Evolutionary conservation across 768 basidiomycete genomes (phyloP).

Genomic region (Clitopilus hobsonii): DNA sequence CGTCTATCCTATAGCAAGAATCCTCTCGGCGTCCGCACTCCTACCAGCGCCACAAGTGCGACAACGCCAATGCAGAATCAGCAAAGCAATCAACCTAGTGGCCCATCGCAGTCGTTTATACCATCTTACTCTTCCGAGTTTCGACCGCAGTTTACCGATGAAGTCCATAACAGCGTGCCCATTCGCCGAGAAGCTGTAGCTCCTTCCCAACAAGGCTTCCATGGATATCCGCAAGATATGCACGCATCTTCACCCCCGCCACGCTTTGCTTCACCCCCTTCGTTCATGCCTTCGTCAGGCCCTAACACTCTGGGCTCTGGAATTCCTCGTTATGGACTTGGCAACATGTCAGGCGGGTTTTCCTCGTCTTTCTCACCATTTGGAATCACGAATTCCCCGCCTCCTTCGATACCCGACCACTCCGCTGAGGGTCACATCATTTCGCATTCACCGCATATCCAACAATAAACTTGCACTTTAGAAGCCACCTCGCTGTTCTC

Average conservation of each 20-base stretch:
- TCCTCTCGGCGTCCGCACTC: constrained; percentile 87
- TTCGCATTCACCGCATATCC: constrained; percentile 30
- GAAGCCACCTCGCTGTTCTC: constrained; percentile 40
- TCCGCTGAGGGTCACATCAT: constrained; percentile 24
- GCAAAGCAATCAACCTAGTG: constrained; percentile 25
- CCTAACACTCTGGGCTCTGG: not conserved
- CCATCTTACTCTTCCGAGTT: constrained; percentile 11
- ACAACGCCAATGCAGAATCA: constrained; percentile 39
- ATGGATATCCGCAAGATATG: constrained; percentile 22
- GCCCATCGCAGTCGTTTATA: constrained; percentile 7
- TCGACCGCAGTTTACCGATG: constrained; percentile 13
- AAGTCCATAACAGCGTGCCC: constrained; percentile 12
- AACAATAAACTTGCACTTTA: constrained; percentile 29
- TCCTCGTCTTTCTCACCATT: constrained; percentile 32
- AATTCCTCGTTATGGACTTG: constrained; percentile 17
- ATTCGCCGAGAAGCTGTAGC: constrained; percentile 16
- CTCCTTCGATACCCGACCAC: constrained; percentile 33
- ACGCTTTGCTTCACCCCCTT: constrained; percentile 37
- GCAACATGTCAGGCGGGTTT: constrained; percentile 9
- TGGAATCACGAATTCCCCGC: constrained; percentile 24
- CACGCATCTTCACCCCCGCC: constrained; percentile 42
- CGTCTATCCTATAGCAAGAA: constrained; percentile 98
- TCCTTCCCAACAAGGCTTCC: constrained; percentile 11
- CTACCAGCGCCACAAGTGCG: constrained; percentile 49
- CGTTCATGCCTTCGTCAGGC: constrained; percentile 7